phyloP scores from a whole-genome alignment of 768 basidiomycete genomes.

The Suillus placidus region DNA sequence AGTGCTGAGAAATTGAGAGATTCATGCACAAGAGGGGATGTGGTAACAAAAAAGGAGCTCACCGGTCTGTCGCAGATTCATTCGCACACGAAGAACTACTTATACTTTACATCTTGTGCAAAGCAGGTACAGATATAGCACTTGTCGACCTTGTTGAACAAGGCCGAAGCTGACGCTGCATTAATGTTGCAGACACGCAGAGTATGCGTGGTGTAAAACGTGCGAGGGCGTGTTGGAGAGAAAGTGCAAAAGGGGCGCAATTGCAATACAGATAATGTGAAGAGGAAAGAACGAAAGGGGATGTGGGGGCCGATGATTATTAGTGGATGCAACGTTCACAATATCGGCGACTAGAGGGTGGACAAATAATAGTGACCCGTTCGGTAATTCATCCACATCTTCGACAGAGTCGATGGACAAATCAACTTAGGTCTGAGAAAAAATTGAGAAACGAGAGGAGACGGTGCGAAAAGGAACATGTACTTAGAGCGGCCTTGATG shows the following conservation, averaged over 20 bases:
- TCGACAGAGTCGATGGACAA: not conserved
- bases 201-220: too few relatives aligned
- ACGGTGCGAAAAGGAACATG: not conserved
- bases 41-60: not conserved
- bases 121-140: too few relatives aligned
- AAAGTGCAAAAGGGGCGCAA: not conserved
- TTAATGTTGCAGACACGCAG: too few relatives aligned
- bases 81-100: not conserved
- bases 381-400: not conserved
- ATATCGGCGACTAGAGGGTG: not conserved
- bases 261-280: not conserved
- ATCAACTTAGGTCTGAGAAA: not conserved
- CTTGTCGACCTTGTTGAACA: too few relatives aligned
- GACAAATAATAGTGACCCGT: not conserved
- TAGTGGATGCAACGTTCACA: not conserved
- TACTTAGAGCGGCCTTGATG: not conserved
- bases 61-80: not conserved
- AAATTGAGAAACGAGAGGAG: not conserved
- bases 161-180: too few relatives aligned
- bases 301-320: not conserved
- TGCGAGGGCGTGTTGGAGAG: not conserved
- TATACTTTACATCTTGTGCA: too few relatives aligned
- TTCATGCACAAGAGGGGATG: not conserved
- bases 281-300: not conserved
- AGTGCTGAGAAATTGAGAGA: not conserved